Percentiles rank a stretch among this genome's conserved stretches.
Conservation (phyloP, 768 basidiomycete genomes). For the Glaciozyma antarctica region DNA sequence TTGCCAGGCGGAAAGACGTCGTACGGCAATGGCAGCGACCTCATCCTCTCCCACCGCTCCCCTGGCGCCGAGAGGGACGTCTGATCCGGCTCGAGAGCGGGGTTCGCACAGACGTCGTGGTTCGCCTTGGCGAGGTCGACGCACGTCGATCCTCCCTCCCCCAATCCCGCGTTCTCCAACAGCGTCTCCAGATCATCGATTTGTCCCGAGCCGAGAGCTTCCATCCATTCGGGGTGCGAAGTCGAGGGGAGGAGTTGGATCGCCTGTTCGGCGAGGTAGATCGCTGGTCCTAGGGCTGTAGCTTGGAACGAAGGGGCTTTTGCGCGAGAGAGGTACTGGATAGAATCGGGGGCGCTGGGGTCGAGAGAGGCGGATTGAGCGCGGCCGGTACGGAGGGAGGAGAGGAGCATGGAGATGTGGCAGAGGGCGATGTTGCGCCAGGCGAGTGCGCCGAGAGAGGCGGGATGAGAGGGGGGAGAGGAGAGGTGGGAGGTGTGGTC, state of each 20-base stretch:
- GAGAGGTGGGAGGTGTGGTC: conserved; percentile 14
- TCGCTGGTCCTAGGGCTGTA: conserved; percentile 23
- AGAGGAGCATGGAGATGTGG: conserved; percentile 27
- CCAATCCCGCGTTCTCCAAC: conserved; percentile 3
- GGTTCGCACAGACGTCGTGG: conserved; percentile 9
- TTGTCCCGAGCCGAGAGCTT: conserved; percentile 14
- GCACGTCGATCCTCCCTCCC: conserved; percentile 5
- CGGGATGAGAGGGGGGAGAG: conserved; percentile 12
- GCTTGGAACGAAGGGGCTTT: conserved; percentile 28
- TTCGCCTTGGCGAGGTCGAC: conserved; percentile 18
- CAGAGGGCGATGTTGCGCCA: conserved; percentile 28
- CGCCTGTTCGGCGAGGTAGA: conserved; percentile 20
- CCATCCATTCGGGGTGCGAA: conserved; percentile 12
- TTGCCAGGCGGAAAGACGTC: conserved; percentile 30
- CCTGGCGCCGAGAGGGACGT: background rate
- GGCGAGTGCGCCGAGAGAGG: conserved; percentile 14
- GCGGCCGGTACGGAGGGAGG: conserved; percentile 9
- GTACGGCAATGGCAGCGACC: conserved; percentile 20
- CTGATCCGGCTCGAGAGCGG: background rate
- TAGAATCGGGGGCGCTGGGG: background rate
- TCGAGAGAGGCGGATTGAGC: background rate
- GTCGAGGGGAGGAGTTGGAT: conserved; percentile 3
- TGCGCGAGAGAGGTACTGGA: conserved; percentile 4
- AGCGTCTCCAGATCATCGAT: conserved; percentile 16
- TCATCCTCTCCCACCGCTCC: conserved; percentile 7